phyloP scores from a whole-genome alignment of 768 basidiomycete genomes.

The Hemileccinum rubropunctum region DNA sequence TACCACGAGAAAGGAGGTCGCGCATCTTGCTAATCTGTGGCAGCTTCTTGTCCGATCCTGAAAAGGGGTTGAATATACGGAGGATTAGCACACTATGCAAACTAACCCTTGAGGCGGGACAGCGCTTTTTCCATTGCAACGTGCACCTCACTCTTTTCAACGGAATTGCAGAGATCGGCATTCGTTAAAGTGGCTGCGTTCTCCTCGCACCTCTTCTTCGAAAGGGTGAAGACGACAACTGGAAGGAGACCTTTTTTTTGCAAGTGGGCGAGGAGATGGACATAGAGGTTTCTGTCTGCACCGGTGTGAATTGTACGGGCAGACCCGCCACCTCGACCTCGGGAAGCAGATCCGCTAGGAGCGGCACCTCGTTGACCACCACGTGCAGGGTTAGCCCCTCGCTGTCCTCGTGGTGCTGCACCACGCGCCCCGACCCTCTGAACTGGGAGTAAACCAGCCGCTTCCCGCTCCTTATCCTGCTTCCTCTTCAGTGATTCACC shows the following conservation, averaged over 20 bases:
- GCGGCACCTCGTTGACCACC: conserved; percentile 54
- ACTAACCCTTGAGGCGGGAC: conserved; percentile 80
- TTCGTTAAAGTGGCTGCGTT: conserved; percentile 89
- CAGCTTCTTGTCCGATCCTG: conserved; percentile 87
- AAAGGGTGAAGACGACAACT: conserved; percentile 95
- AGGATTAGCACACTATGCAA: not conserved
- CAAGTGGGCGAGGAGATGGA: conserved; percentile 84
- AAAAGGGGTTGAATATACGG: conserved; percentile 3
- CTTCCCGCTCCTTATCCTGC: conserved; percentile 98
- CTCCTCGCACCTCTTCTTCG: conserved; percentile 96
- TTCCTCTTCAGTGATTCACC: conserved; percentile 86
- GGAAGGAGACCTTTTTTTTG: conserved; percentile 86
- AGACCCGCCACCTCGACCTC: conserved; percentile 45
- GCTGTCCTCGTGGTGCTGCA: conserved; percentile 47
- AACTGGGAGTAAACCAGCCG: conserved; percentile 85
- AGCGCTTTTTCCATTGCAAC: conserved; percentile 91
- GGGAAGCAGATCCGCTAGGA: conserved; percentile 32
- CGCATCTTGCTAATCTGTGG: conserved; percentile 93
- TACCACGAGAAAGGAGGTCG: conserved; percentile 85
- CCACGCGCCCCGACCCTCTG: conserved; percentile 83
- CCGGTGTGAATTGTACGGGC: conserved; percentile 61
- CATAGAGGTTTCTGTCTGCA: conserved; percentile 88
- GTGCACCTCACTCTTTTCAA: conserved; percentile 97
- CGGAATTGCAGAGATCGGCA: conserved; percentile 80
- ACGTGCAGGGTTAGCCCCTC: conserved; percentile 48